Percentiles rank a stretch among this genome's conserved stretches.
phyloP scores from a whole-genome alignment of 108 stramenopile species.

The Seminavis robusta region DNA sequence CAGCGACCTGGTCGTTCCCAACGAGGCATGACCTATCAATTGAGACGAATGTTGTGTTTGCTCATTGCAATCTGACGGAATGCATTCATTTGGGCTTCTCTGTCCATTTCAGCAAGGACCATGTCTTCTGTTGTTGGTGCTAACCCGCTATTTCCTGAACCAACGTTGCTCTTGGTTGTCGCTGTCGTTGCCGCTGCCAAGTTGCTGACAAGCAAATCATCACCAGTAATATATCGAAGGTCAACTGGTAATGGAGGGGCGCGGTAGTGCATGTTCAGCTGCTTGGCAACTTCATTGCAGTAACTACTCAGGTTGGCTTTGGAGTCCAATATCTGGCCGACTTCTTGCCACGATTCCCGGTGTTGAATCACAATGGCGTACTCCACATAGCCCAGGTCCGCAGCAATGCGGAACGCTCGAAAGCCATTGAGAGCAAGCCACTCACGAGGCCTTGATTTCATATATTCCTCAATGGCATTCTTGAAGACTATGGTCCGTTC shows the following conservation, averaged over 20 bases:
- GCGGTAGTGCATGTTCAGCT: slow-evolving; percentile 57
- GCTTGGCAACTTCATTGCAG: slow-evolving; percentile 56
- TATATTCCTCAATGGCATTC: slow-evolving; percentile 41
- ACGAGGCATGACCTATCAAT: too few relatives aligned
- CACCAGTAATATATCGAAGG: too few relatives aligned
- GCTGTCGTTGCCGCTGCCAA: too few relatives aligned
- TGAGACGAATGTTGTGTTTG: too few relatives aligned
- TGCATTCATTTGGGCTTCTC: too few relatives aligned
- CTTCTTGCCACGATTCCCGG: slow-evolving; percentile 32
- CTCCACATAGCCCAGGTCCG: slow-evolving; percentile 62
- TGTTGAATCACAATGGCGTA: slow-evolving; percentile 56
- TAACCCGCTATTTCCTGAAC: too few relatives aligned
- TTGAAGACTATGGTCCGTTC: slow-evolving; percentile 43
- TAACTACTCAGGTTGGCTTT: slow-evolving; percentile 51
- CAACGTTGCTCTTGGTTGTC: too few relatives aligned
- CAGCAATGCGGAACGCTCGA: slow-evolving; percentile 46
- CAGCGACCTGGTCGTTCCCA: too few relatives aligned
- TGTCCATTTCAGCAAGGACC: too few relatives aligned
- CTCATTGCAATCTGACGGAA: too few relatives aligned
- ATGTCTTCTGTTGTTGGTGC: too few relatives aligned
- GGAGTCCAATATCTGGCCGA: slow-evolving; percentile 35
- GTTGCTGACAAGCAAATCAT: too few relatives aligned
- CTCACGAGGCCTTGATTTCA: slow-evolving; percentile 56
- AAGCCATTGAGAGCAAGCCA: slow-evolving; percentile 56
- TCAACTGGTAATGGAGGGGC: slow-evolving; percentile 13